A percentile compares a stretch with the other conserved stretches of the same genome.
These are phyloP conservation scores for Discostella stelligeroides DNA, from an alignment of 108 stramenopile species.

Conservation along the genomic window DNA sequence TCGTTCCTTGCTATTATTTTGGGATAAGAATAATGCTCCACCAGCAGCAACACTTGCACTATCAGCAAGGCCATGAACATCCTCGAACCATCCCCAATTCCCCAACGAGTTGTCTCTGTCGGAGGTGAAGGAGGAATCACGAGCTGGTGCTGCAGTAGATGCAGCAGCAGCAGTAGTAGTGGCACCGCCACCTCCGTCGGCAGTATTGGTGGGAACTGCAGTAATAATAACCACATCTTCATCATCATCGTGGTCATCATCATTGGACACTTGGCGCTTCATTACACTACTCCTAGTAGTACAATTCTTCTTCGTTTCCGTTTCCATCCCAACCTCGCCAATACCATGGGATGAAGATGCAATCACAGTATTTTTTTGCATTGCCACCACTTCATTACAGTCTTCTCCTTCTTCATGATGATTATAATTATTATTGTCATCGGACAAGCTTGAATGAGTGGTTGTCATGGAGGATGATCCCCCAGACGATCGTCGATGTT, in stretches of 20 bases:
- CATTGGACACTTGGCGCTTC: constrained; percentile 6
- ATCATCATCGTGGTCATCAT: not conserved
- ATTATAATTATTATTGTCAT: no score
- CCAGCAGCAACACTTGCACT: not conserved
- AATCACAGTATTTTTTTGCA: no score
- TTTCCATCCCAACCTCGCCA: not conserved
- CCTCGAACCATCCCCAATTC: constrained; percentile 87
- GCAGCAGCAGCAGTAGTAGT: not conserved
- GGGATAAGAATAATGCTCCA: not conserved
- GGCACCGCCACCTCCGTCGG: not conserved
- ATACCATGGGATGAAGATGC: no score
- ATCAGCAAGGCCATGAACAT: constrained; percentile 57
- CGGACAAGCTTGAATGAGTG: no score
- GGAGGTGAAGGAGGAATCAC: not conserved
- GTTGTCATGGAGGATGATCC: no score
- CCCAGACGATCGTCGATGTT: no score
- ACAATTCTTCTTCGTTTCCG: not conserved
- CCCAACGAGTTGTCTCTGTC: not conserved
- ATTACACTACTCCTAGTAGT: no score
- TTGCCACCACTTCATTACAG: no score
- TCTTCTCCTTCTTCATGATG: no score
- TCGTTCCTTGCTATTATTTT: no score
- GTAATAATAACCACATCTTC: no score
- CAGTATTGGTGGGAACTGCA: no score
- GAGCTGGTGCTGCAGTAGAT: not conserved